Conservation (phyloP, 1,139 yeast genomes). For the Yamadazyma epiphylla region DNA sequence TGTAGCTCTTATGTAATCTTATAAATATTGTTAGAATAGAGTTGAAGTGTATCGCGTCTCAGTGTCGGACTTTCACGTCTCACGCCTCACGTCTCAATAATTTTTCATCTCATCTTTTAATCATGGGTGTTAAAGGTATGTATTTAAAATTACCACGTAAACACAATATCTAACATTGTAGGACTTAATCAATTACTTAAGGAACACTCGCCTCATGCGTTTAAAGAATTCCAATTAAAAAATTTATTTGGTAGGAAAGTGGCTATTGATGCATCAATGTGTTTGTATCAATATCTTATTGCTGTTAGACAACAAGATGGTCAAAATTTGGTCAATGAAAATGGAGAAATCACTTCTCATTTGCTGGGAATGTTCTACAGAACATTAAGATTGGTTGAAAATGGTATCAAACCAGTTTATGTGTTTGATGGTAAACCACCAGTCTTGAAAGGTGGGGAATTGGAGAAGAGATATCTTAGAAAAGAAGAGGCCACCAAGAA, state of each 20-base stretch:
- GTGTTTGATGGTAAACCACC: slow-evolving; percentile 98
- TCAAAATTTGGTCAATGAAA: slow-evolving; percentile 81
- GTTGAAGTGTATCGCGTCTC: too few relatives aligned
- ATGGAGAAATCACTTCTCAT: slow-evolving; percentile 94
- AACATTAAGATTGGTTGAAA: slow-evolving; percentile 81
- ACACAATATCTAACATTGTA: too few relatives aligned
- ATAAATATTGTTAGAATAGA: too few relatives aligned
- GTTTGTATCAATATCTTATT: slow-evolving; percentile 86
- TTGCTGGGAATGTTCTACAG: slow-evolving; percentile 94
- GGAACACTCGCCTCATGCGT: slow-evolving; percentile 86
- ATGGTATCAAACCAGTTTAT: slow-evolving; percentile 92
- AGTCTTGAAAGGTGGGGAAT: slow-evolving; percentile 85
- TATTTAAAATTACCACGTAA: slow-evolving; percentile 9
- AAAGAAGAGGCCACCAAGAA: slow-evolving; percentile 81
- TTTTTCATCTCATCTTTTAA: background rate
- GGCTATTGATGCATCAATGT: slow-evolving; percentile 90
- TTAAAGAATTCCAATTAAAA: slow-evolving; percentile 76
- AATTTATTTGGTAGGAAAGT: slow-evolving; percentile 89
- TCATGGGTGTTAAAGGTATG: slow-evolving; percentile 75
- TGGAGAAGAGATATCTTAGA: slow-evolving; percentile 76
- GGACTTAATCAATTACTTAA: slow-evolving; percentile 76
- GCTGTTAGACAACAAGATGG: slow-evolving; percentile 98
- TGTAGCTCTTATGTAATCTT: too few relatives aligned
- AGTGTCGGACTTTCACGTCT: too few relatives aligned
- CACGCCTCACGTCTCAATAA: background rate